Evolutionary conservation across 2,329 filamentous ascomycete species (phyloP).

Genomic region (Hymenotorrendiella dingleyae): DNA sequence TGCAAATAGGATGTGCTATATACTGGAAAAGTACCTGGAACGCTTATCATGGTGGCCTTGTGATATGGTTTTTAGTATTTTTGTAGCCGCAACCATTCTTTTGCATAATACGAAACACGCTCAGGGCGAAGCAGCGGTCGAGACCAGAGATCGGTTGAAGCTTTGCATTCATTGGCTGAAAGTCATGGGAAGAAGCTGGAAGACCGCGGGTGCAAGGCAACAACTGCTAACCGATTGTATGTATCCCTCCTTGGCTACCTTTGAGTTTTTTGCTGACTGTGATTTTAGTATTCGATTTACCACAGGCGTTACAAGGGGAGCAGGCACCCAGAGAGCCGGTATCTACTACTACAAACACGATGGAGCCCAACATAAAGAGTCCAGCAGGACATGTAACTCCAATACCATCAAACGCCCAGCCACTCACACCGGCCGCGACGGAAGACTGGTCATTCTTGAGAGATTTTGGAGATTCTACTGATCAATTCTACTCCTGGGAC

Average conservation of each 20-base stretch:
- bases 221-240: slow-evolving; percentile 26
- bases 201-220: slow-evolving; percentile 26
- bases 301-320: slow-evolving; percentile 13
- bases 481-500: slow-evolving; percentile 28
- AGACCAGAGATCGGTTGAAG: slow-evolving; percentile 19
- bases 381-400: background rate
- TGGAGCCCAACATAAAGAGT: too few relatives aligned
- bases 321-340: too few relatives aligned
- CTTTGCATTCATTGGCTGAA: slow-evolving; percentile 29
- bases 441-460: slow-evolving; percentile 27
- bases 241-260: slow-evolving; percentile 1
- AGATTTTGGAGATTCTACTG: slow-evolving; percentile 26
- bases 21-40: slow-evolving; percentile 27
- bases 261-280: too few relatives aligned
- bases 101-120: slow-evolving; percentile 21
- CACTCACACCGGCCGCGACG: background rate
- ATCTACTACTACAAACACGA: too few relatives aligned
- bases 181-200: slow-evolving; percentile 27
- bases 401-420: background rate
- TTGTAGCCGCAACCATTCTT: slow-evolving; percentile 26
- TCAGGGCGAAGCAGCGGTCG: slow-evolving; percentile 7
- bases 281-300: slow-evolving; percentile 18
- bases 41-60: slow-evolving; percentile 25
- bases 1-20: slow-evolving; percentile 26
- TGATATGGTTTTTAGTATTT: slow-evolving; percentile 29